Evolutionary conservation across 305 asterid genomes (phyloP), one percentile per base, ranked within the genome.

Genomic region (Nicotiana rustica): DNA sequence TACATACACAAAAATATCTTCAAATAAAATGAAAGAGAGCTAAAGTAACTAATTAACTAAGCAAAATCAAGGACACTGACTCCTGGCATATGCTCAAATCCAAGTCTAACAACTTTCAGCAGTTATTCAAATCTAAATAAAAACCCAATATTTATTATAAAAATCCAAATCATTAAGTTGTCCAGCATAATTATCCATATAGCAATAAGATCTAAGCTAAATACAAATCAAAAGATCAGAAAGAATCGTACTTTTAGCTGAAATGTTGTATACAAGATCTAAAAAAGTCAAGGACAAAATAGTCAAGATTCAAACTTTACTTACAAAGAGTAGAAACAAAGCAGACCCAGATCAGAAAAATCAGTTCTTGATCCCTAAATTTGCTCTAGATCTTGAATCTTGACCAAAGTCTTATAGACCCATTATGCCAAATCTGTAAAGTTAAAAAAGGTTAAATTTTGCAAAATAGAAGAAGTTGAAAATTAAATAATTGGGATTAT

Each of bases 71-170:
- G 31, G 21, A 18, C 67, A 52, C 78, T 81, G 15, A 67, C 25
- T 49, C 64, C 15, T 81, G 68, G 21, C 33, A 67, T 57, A 67
- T 55, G 56, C 65, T 55, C 83, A 80, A 80, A 29, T 69, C 13
- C 65, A 80, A 80, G 83, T 80, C 77, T 25, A 80, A 66, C 71
- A 69, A 80, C 25, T 80, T 66, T 49, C 78, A 80, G 4, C 76
- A 66, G 55, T 29, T 47, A n/a, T 13, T 81, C 83, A 81, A 76
- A 81, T 67, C 31, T 38, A 67, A 80, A 55, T 6, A 78, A 6
- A 9, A 62, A 79, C 4, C 12, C 59, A 18, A 3, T 44, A 18
- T 41, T 70, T 57, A 19, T 41, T 33, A 47, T 10, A 19, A 31
- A 47, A 69, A 52, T 68, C 83, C n/a, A 81, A 76, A 67, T 81